Evolutionary conservation across 331 rosid species (phyloP), one percentile per base, ranked within the genome.

Genomic region (Malus hybrid): DNA sequence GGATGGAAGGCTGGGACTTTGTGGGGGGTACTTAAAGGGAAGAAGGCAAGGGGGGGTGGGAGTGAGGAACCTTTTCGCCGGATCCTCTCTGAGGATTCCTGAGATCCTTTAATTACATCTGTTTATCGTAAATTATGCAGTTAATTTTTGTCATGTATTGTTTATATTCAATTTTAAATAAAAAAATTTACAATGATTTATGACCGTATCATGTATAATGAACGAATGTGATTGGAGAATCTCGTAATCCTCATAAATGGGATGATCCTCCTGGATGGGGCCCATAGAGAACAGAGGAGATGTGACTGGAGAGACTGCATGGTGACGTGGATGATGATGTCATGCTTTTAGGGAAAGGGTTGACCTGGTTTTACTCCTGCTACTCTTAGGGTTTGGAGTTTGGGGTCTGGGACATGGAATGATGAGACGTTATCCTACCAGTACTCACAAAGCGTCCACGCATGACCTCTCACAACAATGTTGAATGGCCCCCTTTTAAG

Each of bases 241-340:
- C 3, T 0, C 0, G 1, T 0, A 39, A 9, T 39, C 0, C 12
- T 39, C 4, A 8, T 0, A 9, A 2, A 9, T 33, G 6, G 8
- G 2, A 33, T 6, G 1, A 39, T 39, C 12, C 44, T 39, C 0
- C 13, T 9, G 46, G 13, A 63, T 16, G 71, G 80, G 76, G 18
- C 58, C 68, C 76, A 63, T 52, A 6, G 0, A 20, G 24, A 26
- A 13, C 68, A 30, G 30, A 24, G 3, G 61, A 3, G 79, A 71
- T 32, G 78, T 36, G 78, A 55, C 5, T 22, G 11, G 29, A 52
- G 57, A 16, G 57, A 42, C 60, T 76, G 80, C 75, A 71, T 15
- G 63, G 30, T 89, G 96, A 89, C 87, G 90, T 81, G 93, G 86
- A 83, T 3, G 73, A 62, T 86, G 87, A 87, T 80, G 90, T 87